Conservation (phyloP, 164 flowering plant genomes). For the Cinnamomum chago region DNA sequence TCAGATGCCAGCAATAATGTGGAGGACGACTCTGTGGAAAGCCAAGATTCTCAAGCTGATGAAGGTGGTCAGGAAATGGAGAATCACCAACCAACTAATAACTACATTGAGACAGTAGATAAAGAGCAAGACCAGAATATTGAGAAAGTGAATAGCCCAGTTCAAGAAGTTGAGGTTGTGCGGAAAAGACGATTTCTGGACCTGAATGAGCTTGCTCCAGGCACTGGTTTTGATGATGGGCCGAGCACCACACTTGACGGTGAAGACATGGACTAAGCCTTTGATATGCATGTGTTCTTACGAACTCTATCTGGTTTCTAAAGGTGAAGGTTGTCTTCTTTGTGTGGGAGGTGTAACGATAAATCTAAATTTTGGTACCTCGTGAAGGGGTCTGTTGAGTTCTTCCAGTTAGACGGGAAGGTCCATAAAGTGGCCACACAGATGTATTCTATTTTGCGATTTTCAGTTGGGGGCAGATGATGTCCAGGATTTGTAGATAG, state of each 20-base stretch:
- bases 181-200: slow-evolving; percentile 71
- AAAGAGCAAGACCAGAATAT: slow-evolving; percentile 39
- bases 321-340: not conserved
- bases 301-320: not conserved
- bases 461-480: slow-evolving; percentile 22
- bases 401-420: slow-evolving; percentile 40
- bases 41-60: slow-evolving; percentile 48
- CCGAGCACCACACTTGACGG: slow-evolving; percentile 49
- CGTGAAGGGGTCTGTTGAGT: slow-evolving; percentile 26
- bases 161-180: slow-evolving; percentile 33
- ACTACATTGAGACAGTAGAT: slow-evolving; percentile 22
- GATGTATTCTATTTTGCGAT: slow-evolving; percentile 21
- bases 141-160: slow-evolving; percentile 35
- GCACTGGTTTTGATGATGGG: slow-evolving; percentile 85
- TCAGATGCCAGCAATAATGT: slow-evolving; percentile 55
- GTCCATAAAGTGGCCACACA: slow-evolving; percentile 33
- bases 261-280: slow-evolving; percentile 40
- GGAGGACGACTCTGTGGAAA: slow-evolving; percentile 41
- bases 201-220: slow-evolving; percentile 92
- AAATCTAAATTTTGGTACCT: slow-evolving; percentile 36
- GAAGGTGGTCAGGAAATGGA: slow-evolving; percentile 40
- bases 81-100: slow-evolving; percentile 35
- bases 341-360: slow-evolving; percentile 16
- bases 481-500: slow-evolving; percentile 52
- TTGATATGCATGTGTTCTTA: slow-evolving; percentile 2